A percentile compares a stretch with the other conserved stretches of the same genome.
Evolutionary conservation across 768 basidiomycete species (phyloP).

Genomic region (Amanita pseudoporphyria): DNA sequence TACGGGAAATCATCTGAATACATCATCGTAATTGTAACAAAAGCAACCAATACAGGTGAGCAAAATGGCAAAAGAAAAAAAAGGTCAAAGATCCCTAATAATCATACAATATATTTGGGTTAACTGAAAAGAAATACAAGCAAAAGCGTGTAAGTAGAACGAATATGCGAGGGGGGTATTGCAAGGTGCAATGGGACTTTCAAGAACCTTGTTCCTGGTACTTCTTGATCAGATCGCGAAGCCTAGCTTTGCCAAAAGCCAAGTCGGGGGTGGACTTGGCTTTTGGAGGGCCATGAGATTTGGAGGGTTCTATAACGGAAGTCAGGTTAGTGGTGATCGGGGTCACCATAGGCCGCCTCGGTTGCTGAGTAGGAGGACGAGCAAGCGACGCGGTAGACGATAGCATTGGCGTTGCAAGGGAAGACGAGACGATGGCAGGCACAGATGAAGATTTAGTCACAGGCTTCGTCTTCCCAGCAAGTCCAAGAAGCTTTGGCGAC

Average conservation of each 20-base stretch:
- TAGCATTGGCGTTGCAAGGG: conserved; percentile 61
- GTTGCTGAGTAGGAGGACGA: conserved; percentile 23
- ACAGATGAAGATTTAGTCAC: conserved; percentile 55
- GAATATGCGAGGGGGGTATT: not conserved
- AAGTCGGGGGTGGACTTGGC: conserved; percentile 28
- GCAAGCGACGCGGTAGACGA: conserved; percentile 74
- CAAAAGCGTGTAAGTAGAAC: conserved; percentile 2
- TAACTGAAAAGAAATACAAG: not conserved
- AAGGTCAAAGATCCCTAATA: not conserved
- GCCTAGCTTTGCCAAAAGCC: conserved; percentile 67
- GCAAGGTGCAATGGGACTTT: not conserved
- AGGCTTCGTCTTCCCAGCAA: conserved; percentile 18
- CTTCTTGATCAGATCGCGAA: conserved; percentile 75
- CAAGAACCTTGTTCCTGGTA: conserved; percentile 45
- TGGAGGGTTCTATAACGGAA: not conserved
- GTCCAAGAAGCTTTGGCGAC: conserved; percentile 10
- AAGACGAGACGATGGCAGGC: conserved; percentile 61
- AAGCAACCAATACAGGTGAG: not conserved
- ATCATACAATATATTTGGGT: not conserved
- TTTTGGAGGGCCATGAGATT: conserved; percentile 10
- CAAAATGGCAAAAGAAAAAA: not conserved
- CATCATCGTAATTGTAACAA: not conserved
- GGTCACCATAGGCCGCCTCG: not conserved
- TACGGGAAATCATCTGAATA: not conserved
- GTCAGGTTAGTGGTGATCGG: not conserved